A percentile compares a stretch with the other conserved stretches of the same genome.
Conservation (phyloP, 108 stramenopile species). For the Fragilariopsis cylindrus region DNA sequence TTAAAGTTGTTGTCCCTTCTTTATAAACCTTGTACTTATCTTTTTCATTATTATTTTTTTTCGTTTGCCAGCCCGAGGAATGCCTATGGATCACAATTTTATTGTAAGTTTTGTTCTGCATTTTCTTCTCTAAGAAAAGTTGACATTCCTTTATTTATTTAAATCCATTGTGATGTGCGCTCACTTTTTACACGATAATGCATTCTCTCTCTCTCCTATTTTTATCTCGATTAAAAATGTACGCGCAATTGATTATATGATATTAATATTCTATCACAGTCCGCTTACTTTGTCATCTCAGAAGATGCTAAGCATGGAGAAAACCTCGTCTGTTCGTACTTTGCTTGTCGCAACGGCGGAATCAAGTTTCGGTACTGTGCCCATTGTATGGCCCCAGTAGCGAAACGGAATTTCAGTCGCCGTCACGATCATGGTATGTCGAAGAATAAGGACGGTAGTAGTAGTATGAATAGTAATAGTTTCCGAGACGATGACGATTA, state of each 20-base stretch:
- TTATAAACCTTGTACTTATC: too few species aligned
- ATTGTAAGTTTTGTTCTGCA: conserved; percentile 34
- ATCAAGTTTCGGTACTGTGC: conserved; percentile 85
- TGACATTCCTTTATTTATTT: not conserved
- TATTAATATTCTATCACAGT: conserved; percentile 31
- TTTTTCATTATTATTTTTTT: too few species aligned
- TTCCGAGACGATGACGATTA: conserved; percentile 25
- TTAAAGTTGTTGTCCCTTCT: too few species aligned
- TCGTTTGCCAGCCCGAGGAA: conserved; percentile 50
- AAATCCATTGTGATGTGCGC: not conserved
- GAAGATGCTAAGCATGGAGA: conserved; percentile 84
- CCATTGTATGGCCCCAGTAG: conserved; percentile 77
- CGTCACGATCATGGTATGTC: conserved; percentile 70
- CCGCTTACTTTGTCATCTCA: conserved; percentile 84
- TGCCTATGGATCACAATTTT: conserved; percentile 90
- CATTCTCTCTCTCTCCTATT: not conserved
- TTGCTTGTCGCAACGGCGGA: conserved; percentile 79
- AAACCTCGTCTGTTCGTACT: conserved; percentile 82
- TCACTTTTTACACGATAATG: not conserved
- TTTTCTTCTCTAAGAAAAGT: not conserved
- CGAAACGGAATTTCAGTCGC: conserved; percentile 78
- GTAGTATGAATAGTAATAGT: not conserved
- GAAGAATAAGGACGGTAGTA: conserved; percentile 11
- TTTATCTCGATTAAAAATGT: not conserved
- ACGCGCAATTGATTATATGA: not conserved